phyloP scores from a whole-genome alignment of 768 basidiomycete species.

The Lactarius pseudohatsudake region DNA sequence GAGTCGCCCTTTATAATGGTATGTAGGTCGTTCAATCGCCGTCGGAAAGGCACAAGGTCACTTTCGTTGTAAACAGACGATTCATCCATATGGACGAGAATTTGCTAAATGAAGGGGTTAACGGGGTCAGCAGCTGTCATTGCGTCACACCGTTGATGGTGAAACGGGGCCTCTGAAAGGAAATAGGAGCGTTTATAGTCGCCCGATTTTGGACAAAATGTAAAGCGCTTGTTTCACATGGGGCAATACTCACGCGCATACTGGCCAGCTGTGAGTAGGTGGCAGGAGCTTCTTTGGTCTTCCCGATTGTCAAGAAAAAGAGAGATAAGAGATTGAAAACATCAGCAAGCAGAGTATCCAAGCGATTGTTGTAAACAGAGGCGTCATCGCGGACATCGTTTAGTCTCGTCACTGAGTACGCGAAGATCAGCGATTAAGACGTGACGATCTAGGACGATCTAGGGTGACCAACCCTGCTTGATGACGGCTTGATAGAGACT shows the following conservation, averaged over 20 bases:
- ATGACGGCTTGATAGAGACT: constrained; percentile 90
- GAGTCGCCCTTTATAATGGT: constrained; percentile 83
- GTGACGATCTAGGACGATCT: not conserved
- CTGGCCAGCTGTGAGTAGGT: constrained; percentile 95
- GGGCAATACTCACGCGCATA: constrained; percentile 75
- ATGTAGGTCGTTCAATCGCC: constrained; percentile 77
- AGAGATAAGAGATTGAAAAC: constrained; percentile 94
- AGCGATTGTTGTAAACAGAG: constrained; percentile 76
- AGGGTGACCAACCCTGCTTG: constrained; percentile 70
- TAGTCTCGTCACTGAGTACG: constrained; percentile 73
- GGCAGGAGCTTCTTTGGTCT: constrained; percentile 90
- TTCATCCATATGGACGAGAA: constrained; percentile 93
- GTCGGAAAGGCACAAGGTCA: constrained; percentile 85
- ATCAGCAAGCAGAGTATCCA: constrained; percentile 94
- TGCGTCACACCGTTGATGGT: not conserved
- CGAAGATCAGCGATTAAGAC: not conserved
- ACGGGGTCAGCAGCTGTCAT: constrained; percentile 9
- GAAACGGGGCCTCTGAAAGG: not conserved
- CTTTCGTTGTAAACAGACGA: constrained; percentile 91
- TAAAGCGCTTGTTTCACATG: not conserved
- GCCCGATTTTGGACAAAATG: constrained; percentile 15
- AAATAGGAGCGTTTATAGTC: not conserved
- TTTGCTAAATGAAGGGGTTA: constrained; percentile 59
- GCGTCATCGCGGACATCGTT: constrained; percentile 87
- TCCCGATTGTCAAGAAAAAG: constrained; percentile 97